Base-by-base conservation (phyloP, 257 asterid genomes). In the Solanum phureja region DNA sequence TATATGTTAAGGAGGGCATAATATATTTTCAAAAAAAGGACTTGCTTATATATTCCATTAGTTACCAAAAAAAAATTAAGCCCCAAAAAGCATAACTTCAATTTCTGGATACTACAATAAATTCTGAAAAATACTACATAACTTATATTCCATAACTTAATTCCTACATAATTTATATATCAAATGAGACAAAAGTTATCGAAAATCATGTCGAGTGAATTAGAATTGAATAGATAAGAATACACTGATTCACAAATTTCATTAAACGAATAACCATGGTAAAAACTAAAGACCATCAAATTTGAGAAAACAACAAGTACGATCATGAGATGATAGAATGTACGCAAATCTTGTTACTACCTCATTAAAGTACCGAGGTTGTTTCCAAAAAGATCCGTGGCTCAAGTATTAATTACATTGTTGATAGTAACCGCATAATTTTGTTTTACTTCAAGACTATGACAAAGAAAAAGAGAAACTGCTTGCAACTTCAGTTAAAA, bases 321-420 rank as follows among this genome's bases (percentile, higher is more conserved):
- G 23, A 16, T 52, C 1, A 6, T 2, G 23, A 52, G 3, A 52
- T 5, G 23, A 52, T 16, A 52, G 0, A 16, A 16, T 52, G 0
- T 52, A 2, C 23, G 0, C 62, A 52, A 52, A 12, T 12, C 18
- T 46, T 11, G 2, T 3, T 0, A 44, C 52, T 44, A 44, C 16
- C 14, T 42, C 49, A 42, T 42, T 11, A 11, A 44, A 16, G 3
- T 52, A 16, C 0, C 2, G 23, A 52, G 62, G 3, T 52, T 6
- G 23, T 52, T 52, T 16, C 8, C 1, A 52, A 52, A 52, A 52
- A 6, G 7, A 52, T 6, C 62, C 0, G 7, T 52, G 9, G 1
- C 3, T 52, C 62, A 52, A 2, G 4, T 19, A 56, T 56, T 56
- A 21, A 56, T 56, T 56, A 56, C 24, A 56, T 23, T 3, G 4